Evolutionary conservation across 2,329 filamentous ascomycete species (phyloP).

Genomic region (Colletotrichum acutatum): DNA sequence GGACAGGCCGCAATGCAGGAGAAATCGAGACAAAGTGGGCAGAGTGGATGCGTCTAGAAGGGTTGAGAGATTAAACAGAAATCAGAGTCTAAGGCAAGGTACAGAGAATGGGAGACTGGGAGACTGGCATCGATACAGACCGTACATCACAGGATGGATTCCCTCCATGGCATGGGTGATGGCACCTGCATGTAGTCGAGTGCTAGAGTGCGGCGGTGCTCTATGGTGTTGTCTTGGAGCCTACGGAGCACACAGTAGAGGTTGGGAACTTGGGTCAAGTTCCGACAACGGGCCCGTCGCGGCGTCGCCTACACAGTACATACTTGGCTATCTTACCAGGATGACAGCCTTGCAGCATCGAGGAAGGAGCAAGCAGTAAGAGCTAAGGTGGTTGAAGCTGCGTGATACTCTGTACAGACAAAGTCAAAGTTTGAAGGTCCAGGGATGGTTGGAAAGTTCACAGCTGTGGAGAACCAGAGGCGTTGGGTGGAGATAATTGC

Average conservation of each 20-base stretch:
- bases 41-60: constrained; percentile 10
- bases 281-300: too few relatives aligned
- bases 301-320: not conserved
- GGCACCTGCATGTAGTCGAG: constrained; percentile 20
- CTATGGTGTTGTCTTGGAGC: constrained; percentile 8
- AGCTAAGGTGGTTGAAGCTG: constrained; percentile 20
- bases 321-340: not conserved
- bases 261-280: not conserved
- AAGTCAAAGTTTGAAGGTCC: not conserved
- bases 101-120: not conserved
- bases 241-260: too few relatives aligned
- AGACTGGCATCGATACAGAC: not conserved
- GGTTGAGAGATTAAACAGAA: not conserved
- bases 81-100: constrained; percentile 10
- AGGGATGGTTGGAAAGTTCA: not conserved
- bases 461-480: not conserved
- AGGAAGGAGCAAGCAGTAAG: constrained; percentile 10
- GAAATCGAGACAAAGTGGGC: not conserved
- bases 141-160: not conserved
- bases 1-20: constrained; percentile 20
- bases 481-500: not conserved
- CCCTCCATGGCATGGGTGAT: not conserved
- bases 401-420: not conserved
- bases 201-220: constrained; percentile 23
- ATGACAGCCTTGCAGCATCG: constrained; percentile 3